Percentiles rank a stretch among this genome's conserved stretches.
Conservation (phyloP, 495 filamentous ascomycete species). For the Pseudomonodictys pantanalensis region DNA sequence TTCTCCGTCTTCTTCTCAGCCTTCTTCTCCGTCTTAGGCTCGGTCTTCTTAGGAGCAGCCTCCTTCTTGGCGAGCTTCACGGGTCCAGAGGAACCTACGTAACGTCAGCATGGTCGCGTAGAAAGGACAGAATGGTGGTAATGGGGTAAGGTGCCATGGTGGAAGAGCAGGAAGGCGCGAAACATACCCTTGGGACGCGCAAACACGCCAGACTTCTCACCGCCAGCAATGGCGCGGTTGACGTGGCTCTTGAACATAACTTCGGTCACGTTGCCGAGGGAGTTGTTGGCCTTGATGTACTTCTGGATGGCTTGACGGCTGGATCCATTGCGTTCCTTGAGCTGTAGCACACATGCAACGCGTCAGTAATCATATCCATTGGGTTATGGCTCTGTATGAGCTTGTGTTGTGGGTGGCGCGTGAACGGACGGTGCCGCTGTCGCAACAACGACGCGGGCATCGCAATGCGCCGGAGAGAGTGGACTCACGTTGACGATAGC, state of each 20-base stretch:
- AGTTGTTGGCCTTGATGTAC: constrained; percentile 96
- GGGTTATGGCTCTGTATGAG: constrained; percentile 8
- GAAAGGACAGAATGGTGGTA: not conserved
- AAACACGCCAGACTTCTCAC: constrained; percentile 88
- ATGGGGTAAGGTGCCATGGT: not conserved
- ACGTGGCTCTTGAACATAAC: constrained; percentile 83
- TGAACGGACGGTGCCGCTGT: constrained; percentile 4
- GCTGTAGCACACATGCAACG: constrained; percentile 46
- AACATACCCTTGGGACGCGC: constrained; percentile 90
- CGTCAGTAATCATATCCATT: constrained; percentile 47
- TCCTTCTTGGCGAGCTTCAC: constrained; percentile 96
- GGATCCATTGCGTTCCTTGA: constrained; percentile 65
- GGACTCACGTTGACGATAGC: constrained; percentile 62
- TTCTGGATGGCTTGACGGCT: constrained; percentile 98
- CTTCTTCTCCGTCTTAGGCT: constrained; percentile 25
- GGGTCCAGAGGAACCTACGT: constrained; percentile 78
- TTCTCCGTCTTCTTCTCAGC: constrained; percentile 47
- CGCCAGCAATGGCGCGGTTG: constrained; percentile 85
- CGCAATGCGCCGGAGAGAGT: constrained; percentile 40
- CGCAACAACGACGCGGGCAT: constrained; percentile 43
- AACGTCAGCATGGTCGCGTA: constrained; percentile 44
- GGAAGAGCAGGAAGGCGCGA: not conserved
- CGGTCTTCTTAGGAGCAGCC: constrained; percentile 31
- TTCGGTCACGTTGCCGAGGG: constrained; percentile 63
- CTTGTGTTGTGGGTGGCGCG: constrained; percentile 23